These are phyloP conservation scores for Geranium brycei DNA, from an alignment of 345 rosid species.

Conservation along the genomic window DNA sequence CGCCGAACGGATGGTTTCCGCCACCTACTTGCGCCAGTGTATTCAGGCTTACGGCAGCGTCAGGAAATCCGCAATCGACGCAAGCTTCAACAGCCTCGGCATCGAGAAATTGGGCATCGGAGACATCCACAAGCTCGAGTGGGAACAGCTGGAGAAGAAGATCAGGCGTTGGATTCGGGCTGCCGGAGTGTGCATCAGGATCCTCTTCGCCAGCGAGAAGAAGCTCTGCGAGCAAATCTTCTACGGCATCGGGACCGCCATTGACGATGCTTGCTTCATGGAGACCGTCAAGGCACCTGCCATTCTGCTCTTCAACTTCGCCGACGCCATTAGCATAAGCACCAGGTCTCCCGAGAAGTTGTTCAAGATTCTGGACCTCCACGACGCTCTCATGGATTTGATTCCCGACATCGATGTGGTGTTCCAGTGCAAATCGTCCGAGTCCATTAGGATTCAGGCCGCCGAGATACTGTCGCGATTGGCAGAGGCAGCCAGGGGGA, in stretches of 20 bases:
- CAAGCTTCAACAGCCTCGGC: no score
- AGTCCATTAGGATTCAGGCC: conserved; percentile 52
- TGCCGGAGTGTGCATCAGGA: conserved; percentile 58
- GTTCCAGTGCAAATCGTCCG: conserved; percentile 49
- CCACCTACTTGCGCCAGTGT: no score
- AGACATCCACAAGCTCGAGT: no score
- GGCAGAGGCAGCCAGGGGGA: conserved; percentile 78
- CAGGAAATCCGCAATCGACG: no score
- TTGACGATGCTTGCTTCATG: conserved; percentile 69
- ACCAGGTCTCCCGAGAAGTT: conserved; percentile 85
- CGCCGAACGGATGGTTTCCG: no score
- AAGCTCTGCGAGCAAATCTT: conserved; percentile 33
- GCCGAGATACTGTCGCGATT: conserved; percentile 65
- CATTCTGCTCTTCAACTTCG: conserved; percentile 65
- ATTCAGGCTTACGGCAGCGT: no score
- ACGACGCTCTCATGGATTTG: conserved; percentile 59
- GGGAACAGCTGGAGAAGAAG: conserved; percentile 43
- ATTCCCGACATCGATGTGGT: conserved; percentile 70
- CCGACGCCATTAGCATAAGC: conserved; percentile 80
- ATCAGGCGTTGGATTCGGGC: conserved; percentile 86
- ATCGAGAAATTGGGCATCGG: no score
- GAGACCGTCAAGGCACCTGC: conserved; percentile 78
- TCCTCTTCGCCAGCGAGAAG: conserved; percentile 18
- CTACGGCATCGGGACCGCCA: conserved; percentile 44
- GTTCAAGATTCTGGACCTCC: conserved; percentile 80